phyloP scores from a whole-genome alignment of 2,329 filamentous ascomycete genomes.

The Amphichorda felina region DNA sequence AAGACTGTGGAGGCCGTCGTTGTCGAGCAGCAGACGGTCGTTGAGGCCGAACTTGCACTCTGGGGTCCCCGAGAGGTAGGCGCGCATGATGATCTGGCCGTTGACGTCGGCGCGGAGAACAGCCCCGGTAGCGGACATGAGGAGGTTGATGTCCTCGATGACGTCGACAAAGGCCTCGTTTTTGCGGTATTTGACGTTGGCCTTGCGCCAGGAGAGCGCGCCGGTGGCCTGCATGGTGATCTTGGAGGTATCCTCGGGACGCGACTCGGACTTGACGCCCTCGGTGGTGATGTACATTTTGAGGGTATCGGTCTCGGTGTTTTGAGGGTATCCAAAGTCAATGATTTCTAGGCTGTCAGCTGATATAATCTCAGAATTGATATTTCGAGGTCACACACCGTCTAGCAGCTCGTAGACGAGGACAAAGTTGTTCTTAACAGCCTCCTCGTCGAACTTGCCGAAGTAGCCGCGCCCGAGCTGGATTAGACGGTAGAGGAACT shows the following conservation, averaged over 20 bases:
- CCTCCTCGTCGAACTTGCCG: conserved; percentile 98
- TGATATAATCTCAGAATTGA: background rate
- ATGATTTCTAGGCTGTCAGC: conserved; percentile 61
- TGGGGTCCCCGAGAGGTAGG: conserved; percentile 89
- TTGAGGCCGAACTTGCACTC: conserved; percentile 99
- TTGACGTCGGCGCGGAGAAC: conserved; percentile 93
- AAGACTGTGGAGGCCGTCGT: conserved; percentile 51
- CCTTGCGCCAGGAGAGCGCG: conserved; percentile 89
- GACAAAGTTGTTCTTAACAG: conserved; percentile 99
- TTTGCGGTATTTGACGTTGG: conserved; percentile 97
- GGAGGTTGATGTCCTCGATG: conserved; percentile 95
- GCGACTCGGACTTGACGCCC: conserved; percentile 84
- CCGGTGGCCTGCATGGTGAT: conserved; percentile 99
- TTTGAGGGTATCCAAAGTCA: conserved; percentile 97
- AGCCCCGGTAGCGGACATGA: conserved; percentile 96
- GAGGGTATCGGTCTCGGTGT: conserved; percentile 94
- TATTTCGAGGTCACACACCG: conserved; percentile 35
- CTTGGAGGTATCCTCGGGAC: conserved; percentile 84
- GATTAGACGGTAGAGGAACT: conserved; percentile 91
- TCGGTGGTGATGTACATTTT: conserved; percentile 99
- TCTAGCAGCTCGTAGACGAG: conserved; percentile 95
- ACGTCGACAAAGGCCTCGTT: conserved; percentile 99
- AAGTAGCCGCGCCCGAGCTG: conserved; percentile 91
- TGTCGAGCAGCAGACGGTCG: conserved; percentile 84
- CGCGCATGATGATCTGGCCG: conserved; percentile 96